Percentiles rank a stretch among this genome's conserved stretches.
Evolutionary conservation across 2,329 filamentous ascomycete species (phyloP).

Genomic region (Exutisphaerella laricina): DNA sequence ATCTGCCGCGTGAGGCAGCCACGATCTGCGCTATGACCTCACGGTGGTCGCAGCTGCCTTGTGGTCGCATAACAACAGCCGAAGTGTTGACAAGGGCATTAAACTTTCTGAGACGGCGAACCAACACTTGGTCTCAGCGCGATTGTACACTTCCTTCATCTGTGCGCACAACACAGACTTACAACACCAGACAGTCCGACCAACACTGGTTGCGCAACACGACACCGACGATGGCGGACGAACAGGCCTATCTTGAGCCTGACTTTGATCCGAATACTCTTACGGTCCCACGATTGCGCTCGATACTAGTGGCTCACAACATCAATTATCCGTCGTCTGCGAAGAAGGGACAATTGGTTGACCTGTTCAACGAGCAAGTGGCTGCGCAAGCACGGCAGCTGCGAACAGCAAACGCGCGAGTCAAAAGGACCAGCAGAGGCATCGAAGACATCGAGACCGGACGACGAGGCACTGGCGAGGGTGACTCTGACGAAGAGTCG

Average conservation of each 20-base stretch:
- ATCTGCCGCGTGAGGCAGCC: too few species aligned
- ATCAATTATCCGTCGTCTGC: slow-evolving; percentile 79
- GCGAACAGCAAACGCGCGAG: slow-evolving; percentile 66
- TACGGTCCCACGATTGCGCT: slow-evolving; percentile 82
- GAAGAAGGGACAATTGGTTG: slow-evolving; percentile 84
- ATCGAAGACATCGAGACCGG: slow-evolving; percentile 63
- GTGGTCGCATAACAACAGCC: neutral
- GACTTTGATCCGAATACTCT: slow-evolving; percentile 79
- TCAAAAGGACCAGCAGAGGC: slow-evolving; percentile 79
- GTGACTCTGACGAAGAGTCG: slow-evolving; percentile 49
- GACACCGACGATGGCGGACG: slow-evolving; percentile 40
- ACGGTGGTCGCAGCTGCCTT: neutral
- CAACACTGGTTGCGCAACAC: too few species aligned
- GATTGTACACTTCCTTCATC: neutral
- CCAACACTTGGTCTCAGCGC: slow-evolving; percentile 3
- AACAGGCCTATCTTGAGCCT: slow-evolving; percentile 77
- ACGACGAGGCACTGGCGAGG: slow-evolving; percentile 49
- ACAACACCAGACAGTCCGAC: neutral
- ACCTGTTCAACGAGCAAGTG: slow-evolving; percentile 74
- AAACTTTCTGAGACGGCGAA: slow-evolving; percentile 2
- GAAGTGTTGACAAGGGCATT: neutral
- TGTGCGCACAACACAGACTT: neutral
- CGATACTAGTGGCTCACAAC: slow-evolving; percentile 84
- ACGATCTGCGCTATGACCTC: slow-evolving; percentile 5
- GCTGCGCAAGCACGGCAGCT: slow-evolving; percentile 73